Evolutionary conservation across 2,329 filamentous ascomycete species (phyloP).

Genomic region (Monilinia fructigena): DNA sequence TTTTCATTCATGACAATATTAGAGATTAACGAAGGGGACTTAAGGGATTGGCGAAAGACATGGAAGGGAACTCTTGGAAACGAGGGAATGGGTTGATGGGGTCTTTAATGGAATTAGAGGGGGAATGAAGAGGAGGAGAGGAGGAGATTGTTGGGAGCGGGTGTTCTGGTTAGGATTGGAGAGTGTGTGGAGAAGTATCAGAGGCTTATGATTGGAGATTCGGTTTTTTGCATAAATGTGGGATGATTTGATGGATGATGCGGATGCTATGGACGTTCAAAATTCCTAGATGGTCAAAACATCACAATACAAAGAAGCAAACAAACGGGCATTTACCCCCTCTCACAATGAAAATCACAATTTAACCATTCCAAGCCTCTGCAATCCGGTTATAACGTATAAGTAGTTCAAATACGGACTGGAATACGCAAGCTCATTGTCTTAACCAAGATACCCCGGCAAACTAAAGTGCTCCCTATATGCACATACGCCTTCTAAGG

Average conservation of each 20-base stretch:
- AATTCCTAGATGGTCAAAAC: neutral
- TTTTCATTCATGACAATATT: conserved; percentile 77
- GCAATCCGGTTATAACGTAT: too few relatives aligned
- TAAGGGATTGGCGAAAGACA: conserved; percentile 71
- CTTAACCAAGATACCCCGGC: too few relatives aligned
- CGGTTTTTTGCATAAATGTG: conserved; percentile 37
- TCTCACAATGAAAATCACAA: too few relatives aligned
- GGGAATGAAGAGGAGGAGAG: conserved; percentile 69
- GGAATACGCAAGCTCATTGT: too few relatives aligned
- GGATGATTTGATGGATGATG: too few relatives aligned
- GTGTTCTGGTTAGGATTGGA: conserved; percentile 71
- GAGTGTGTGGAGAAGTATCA: conserved; percentile 84
- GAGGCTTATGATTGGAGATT: conserved; percentile 70
- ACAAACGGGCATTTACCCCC: neutral
- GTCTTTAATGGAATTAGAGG: conserved; percentile 61
- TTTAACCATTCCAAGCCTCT: too few relatives aligned
- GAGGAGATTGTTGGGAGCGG: conserved; percentile 75
- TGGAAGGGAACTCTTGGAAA: conserved; percentile 77
- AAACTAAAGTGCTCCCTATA: too few relatives aligned
- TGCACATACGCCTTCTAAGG: too few relatives aligned
- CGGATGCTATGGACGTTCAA: neutral
- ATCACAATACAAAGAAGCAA: neutral
- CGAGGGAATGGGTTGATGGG: conserved; percentile 77
- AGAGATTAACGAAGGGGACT: conserved; percentile 71
- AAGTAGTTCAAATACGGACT: too few relatives aligned